These are phyloP conservation scores for Hanseniaspora gamundiae DNA, from an alignment of 1,139 yeast species.

Conservation along the genomic window DNA sequence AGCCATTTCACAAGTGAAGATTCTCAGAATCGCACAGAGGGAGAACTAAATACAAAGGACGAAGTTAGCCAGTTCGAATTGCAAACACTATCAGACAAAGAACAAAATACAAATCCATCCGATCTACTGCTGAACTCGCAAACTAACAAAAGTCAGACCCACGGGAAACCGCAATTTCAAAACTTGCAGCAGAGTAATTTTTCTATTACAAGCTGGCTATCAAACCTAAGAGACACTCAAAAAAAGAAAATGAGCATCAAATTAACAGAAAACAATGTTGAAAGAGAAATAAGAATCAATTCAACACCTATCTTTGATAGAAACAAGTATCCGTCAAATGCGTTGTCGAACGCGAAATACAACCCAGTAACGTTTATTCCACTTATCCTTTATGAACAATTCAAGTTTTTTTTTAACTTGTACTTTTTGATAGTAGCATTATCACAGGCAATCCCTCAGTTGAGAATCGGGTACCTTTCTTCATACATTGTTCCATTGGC, in stretches of 20 bases:
- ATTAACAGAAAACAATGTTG: constrained; percentile 24
- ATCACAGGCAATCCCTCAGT: constrained; percentile 83
- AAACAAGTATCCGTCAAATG: constrained; percentile 52
- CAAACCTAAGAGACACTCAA: constrained; percentile 1
- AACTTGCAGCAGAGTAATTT: neutral
- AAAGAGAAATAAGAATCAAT: constrained; percentile 31
- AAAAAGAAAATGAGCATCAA: constrained; percentile 15
- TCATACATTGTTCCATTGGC: constrained; percentile 90
- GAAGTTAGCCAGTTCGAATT: constrained; percentile 19
- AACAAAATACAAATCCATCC: neutral
- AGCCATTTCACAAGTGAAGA: constrained; percentile 12
- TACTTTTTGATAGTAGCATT: constrained; percentile 88
- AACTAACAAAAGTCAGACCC: neutral
- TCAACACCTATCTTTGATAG: constrained; percentile 26
- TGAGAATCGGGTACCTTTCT: constrained; percentile 85
- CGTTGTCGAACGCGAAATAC: constrained; percentile 89
- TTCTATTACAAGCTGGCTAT: neutral
- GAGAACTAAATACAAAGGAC: constrained; percentile 9
- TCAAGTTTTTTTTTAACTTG: constrained; percentile 89
- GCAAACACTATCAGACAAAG: constrained; percentile 15
- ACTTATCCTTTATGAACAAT: constrained; percentile 81
- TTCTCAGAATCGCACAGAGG: constrained; percentile 16
- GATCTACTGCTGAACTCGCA: neutral
- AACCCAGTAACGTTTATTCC: constrained; percentile 84
- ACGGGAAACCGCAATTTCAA: constrained; percentile 6